A percentile compares a stretch with the other conserved stretches of the same genome.
These are phyloP conservation scores for Trichoderma citrinoviride DNA, from an alignment of 2,329 filamentous ascomycete species.

Conservation along the genomic window DNA sequence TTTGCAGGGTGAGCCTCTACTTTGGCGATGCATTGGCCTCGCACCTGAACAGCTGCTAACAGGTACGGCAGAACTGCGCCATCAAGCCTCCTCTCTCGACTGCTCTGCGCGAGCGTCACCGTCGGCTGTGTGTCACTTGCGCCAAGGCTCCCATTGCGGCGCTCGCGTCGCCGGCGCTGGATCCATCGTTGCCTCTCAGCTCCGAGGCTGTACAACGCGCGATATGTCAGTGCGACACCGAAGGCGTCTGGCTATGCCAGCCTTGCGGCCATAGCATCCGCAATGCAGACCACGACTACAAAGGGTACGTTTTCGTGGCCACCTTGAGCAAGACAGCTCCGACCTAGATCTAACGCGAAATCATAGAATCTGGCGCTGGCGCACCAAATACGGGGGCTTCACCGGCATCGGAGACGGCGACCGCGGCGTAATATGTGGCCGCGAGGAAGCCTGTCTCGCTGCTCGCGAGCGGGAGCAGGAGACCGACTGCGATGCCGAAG, in stretches of 20 bases:
- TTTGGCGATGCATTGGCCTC: background rate
- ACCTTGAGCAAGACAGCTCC: background rate
- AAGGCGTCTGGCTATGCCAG: constrained; percentile 79
- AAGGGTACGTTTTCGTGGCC: constrained; percentile 42
- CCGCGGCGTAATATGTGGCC: constrained; percentile 83
- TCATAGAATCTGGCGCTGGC: constrained; percentile 79
- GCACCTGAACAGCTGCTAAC: background rate
- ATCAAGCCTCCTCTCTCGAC: constrained; percentile 73
- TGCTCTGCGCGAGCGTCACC: constrained; percentile 70
- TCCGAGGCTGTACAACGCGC: constrained; percentile 55
- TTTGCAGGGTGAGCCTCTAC: constrained; percentile 69
- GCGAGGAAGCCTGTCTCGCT: constrained; percentile 72
- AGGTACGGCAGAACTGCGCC: constrained; percentile 70
- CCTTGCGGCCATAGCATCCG: constrained; percentile 74
- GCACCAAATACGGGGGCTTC: constrained; percentile 77
- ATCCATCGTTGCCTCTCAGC: constrained; percentile 47
- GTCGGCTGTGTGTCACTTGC: constrained; percentile 76
- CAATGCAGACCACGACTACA: constrained; percentile 57
- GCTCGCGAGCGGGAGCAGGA: constrained; percentile 78
- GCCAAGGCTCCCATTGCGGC: constrained; percentile 65
- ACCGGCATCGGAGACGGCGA: constrained; percentile 86
- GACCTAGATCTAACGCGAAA: background rate
- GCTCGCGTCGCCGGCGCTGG: constrained; percentile 47
- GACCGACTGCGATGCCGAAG: constrained; percentile 79
- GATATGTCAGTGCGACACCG: constrained; percentile 51